phyloP scores from a whole-genome alignment of 352 stramenopile species.

The Phytophthora citricola region DNA sequence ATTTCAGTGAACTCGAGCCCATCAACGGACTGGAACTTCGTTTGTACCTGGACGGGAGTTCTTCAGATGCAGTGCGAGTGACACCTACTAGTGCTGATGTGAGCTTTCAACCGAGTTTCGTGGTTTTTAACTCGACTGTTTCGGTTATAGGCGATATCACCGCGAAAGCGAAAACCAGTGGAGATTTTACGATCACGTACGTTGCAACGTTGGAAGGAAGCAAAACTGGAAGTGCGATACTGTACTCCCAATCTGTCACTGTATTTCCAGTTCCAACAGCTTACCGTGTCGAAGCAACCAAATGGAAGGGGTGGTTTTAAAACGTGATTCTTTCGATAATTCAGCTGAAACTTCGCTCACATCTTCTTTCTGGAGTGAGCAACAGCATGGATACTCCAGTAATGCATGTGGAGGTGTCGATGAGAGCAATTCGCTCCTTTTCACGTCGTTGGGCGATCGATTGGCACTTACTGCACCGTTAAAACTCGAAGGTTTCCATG shows the following conservation, averaged over 20 bases:
- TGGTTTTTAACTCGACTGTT: constrained; percentile 25
- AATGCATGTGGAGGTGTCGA: constrained; percentile 51
- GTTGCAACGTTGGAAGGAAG: constrained; percentile 21
- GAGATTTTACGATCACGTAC: constrained; percentile 45
- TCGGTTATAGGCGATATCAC: constrained; percentile 19
- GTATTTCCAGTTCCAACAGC: constrained; percentile 46
- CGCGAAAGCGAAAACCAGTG: constrained; percentile 24
- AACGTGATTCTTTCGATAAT: constrained; percentile 70
- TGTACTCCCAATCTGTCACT: constrained; percentile 33
- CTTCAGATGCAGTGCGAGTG: constrained; percentile 27
- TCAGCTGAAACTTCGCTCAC: constrained; percentile 11
- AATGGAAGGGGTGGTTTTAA: constrained; percentile 60
- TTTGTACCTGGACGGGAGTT: constrained; percentile 37
- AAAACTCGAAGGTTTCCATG: constrained; percentile 59
- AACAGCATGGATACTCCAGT: constrained; percentile 71
- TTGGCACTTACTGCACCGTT: constrained; percentile 52
- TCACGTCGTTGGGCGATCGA: constrained; percentile 65
- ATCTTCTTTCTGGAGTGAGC: constrained; percentile 55
- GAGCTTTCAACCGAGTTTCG: constrained; percentile 39
- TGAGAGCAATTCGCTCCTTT: constrained; percentile 61
- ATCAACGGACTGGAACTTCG: constrained; percentile 51
- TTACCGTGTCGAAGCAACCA: constrained; percentile 41
- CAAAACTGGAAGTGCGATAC: constrained; percentile 3
- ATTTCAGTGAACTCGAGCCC: constrained; percentile 44
- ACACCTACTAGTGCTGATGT: constrained; percentile 42